phyloP scores from a whole-genome alignment of 306 rosid species.

The Prunus davidiana region DNA sequence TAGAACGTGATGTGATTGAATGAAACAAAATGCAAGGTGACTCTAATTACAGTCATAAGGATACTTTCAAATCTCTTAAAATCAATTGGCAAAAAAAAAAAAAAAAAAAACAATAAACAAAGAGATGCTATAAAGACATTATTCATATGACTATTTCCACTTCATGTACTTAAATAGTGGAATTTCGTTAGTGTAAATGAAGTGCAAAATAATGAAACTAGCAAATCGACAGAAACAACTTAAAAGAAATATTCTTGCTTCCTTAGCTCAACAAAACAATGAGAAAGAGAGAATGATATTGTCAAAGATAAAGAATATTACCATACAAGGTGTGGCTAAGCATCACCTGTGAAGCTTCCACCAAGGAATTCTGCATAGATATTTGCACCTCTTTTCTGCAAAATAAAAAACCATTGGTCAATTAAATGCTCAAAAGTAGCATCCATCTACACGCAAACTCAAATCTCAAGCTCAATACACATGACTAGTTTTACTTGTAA shows the following conservation, averaged over 20 bases:
- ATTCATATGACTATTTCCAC: neutral
- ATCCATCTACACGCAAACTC: neutral
- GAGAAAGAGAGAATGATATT: neutral
- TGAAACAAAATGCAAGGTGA: neutral
- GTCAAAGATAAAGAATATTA: slow-evolving; percentile 31
- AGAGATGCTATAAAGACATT: no score
- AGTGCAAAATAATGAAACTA: neutral
- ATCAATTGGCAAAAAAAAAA: neutral
- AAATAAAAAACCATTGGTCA: slow-evolving; percentile 15
- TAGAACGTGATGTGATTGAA: neutral
- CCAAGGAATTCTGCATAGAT: slow-evolving; percentile 94
- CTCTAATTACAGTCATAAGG: neutral
- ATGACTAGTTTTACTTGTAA: no score
- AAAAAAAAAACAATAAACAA: neutral
- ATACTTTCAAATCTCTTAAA: neutral
- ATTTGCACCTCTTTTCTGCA: slow-evolving; percentile 79
- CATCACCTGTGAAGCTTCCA: slow-evolving; percentile 92
- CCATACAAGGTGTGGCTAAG: slow-evolving; percentile 95
- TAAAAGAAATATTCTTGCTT: neutral
- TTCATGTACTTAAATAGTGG: neutral
- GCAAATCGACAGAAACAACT: neutral
- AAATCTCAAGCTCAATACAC: neutral
- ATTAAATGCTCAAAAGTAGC: slow-evolving; percentile 11
- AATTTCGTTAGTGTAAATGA: neutral
- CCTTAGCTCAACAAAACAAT: neutral